These are phyloP conservation scores for Pythium sp. DNA, from an alignment of 352 stramenopile genomes.

Conservation along the genomic window DNA sequence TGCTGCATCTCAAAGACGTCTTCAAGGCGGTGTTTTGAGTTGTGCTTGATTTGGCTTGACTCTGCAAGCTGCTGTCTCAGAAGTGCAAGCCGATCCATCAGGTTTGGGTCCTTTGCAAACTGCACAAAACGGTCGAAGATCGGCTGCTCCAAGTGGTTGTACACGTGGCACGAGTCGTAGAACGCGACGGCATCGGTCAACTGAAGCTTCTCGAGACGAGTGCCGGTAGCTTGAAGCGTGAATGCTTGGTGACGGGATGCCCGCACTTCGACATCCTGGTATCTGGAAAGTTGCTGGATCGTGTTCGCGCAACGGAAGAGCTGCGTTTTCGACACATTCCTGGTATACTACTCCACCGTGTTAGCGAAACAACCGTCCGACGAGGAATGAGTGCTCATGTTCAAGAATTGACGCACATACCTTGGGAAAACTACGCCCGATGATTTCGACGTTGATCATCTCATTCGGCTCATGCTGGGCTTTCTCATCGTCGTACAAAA, in stretches of 20 bases:
- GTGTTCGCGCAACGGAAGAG: constrained; percentile 44
- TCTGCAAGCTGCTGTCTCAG: constrained; percentile 53
- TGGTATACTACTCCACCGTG: constrained; percentile 32
- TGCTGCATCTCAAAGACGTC: constrained; percentile 46
- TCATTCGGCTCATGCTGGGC: constrained; percentile 37
- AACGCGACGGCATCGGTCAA: constrained; percentile 56
- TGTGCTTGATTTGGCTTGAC: constrained; percentile 45
- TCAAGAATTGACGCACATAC: constrained; percentile 13
- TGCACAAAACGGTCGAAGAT: constrained; percentile 63
- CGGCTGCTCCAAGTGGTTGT: constrained; percentile 69
- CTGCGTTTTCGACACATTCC: constrained; percentile 47
- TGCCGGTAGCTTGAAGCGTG: constrained; percentile 37
- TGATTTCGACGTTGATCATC: constrained; percentile 50
- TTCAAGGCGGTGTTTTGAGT: constrained; percentile 43
- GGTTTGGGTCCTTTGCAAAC: constrained; percentile 60
- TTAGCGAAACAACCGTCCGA: not conserved
- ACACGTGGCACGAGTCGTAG: constrained; percentile 54
- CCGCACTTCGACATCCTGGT: constrained; percentile 22
- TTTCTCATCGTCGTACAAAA: constrained; percentile 70
- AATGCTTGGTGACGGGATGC: constrained; percentile 47
- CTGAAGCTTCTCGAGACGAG: constrained; percentile 45
- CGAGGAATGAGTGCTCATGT: not conserved
- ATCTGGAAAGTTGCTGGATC: constrained; percentile 51
- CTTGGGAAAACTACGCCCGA: constrained; percentile 59
- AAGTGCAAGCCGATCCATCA: constrained; percentile 51